A percentile compares a stretch with the other conserved stretches of the same genome.
Evolutionary conservation across 2,329 filamentous ascomycete species (phyloP).

Genomic region (Fusarium paranaense): DNA sequence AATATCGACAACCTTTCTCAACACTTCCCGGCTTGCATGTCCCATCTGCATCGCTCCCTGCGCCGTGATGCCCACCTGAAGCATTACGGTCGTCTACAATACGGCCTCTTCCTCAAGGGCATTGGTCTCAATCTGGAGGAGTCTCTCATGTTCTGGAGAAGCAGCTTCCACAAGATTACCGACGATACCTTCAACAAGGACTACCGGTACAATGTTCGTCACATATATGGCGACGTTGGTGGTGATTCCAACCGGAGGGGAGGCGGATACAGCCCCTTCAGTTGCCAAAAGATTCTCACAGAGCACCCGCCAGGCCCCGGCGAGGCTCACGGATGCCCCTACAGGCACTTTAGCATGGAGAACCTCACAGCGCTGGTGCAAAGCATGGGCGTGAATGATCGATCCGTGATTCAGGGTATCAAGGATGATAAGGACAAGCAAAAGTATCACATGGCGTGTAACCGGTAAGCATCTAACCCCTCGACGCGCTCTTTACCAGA

Average conservation of each 20-base stretch:
- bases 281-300: constrained; percentile 93
- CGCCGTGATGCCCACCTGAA: constrained; percentile 92
- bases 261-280: constrained; percentile 89
- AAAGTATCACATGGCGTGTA: constrained; percentile 95
- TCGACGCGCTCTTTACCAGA: neutral
- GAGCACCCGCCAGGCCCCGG: constrained; percentile 89
- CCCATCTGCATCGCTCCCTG: constrained; percentile 85
- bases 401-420: constrained; percentile 81
- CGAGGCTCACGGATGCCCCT: constrained; percentile 95
- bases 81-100: constrained; percentile 92
- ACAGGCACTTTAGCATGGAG: constrained; percentile 89
- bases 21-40: constrained; percentile 95
- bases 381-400: constrained; percentile 81
- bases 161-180: constrained; percentile 84
- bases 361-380: constrained; percentile 85
- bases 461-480: constrained; percentile 67
- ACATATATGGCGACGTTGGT: constrained; percentile 93
- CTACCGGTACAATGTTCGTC: constrained; percentile 97
- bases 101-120: constrained; percentile 95
- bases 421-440: constrained; percentile 90
- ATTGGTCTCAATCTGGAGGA: constrained; percentile 94
- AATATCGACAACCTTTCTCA: constrained; percentile 83
- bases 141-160: constrained; percentile 90
- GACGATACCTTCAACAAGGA: constrained; percentile 98
- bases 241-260: constrained; percentile 90